These are phyloP conservation scores for Apiotrichum sp. DNA, from an alignment of 1,284 basidiomycete species.

Conservation along the genomic window DNA sequence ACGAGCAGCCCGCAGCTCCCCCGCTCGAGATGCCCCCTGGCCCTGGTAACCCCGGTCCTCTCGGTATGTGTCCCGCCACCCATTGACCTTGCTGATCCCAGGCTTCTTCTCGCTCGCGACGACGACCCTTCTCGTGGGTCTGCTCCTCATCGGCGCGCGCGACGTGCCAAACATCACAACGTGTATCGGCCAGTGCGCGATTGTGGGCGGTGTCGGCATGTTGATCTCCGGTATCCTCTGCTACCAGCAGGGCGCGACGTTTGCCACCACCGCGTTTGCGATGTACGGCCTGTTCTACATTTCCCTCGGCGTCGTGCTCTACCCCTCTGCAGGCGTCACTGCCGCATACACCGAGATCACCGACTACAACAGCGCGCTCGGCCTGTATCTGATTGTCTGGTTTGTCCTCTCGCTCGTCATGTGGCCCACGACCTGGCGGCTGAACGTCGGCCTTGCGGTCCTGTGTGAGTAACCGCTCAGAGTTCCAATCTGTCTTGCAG, in stretches of 20 bases:
- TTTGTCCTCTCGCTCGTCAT: slow-evolving; percentile 12
- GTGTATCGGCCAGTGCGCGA: slow-evolving; percentile 9
- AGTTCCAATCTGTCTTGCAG: no score
- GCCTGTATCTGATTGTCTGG: slow-evolving; percentile 11
- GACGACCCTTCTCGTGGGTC: slow-evolving; percentile 11
- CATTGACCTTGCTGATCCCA: background rate
- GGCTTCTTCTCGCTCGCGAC: slow-evolving; percentile 14
- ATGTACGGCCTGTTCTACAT: slow-evolving; percentile 18
- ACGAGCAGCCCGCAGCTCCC: background rate
- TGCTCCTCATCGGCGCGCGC: slow-evolving; percentile 8
- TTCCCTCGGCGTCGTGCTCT: slow-evolving; percentile 10
- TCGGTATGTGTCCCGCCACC: slow-evolving; percentile 1
- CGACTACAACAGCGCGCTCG: slow-evolving; percentile 13
- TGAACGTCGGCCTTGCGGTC: slow-evolving; percentile 14
- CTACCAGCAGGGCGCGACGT: slow-evolving; percentile 15
- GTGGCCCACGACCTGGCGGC: slow-evolving; percentile 5
- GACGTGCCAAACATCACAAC: slow-evolving; percentile 3
- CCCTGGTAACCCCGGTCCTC: slow-evolving; percentile 6
- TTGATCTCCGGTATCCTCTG: slow-evolving; percentile 12
- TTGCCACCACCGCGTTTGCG: slow-evolving; percentile 10
- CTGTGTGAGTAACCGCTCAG: slow-evolving; percentile 1
- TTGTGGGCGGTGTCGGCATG: slow-evolving; percentile 15
- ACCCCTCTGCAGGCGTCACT: slow-evolving; percentile 4
- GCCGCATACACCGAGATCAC: slow-evolving; percentile 4
- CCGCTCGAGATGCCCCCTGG: background rate